phyloP scores from a whole-genome alignment of 345 rosid genomes.

The Hibiscus mutabilis region DNA sequence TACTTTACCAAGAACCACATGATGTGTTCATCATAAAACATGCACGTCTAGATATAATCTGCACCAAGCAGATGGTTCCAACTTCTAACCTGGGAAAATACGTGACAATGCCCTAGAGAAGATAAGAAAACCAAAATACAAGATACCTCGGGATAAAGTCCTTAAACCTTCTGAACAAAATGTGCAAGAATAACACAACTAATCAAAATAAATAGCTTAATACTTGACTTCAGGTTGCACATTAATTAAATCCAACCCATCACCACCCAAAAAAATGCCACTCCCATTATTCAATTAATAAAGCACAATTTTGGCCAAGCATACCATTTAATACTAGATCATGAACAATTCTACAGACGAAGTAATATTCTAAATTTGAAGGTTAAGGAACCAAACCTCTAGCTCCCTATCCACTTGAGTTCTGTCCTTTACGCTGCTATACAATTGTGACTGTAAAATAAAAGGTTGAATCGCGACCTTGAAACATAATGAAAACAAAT shows the following conservation, averaged over 20 bases:
- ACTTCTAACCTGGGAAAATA: background rate
- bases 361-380: conserved; percentile 4
- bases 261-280: background rate
- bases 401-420: conserved; percentile 85
- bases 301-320: background rate
- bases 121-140: background rate
- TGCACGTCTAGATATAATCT: background rate
- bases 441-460: conserved; percentile 73
- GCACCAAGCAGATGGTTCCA: background rate
- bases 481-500: conserved; percentile 8
- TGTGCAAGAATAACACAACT: background rate
- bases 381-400: conserved; percentile 41
- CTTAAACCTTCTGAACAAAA: background rate
- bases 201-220: background rate
- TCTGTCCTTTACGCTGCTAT: conserved; percentile 77
- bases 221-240: background rate
- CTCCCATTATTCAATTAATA: background rate
- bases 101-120: background rate
- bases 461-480: conserved; percentile 71
- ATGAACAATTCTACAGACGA: background rate
- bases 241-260: background rate
- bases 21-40: background rate
- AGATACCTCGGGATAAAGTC: background rate
- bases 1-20: background rate
- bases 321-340: background rate